A percentile compares a stretch with the other conserved stretches of the same genome.
Evolutionary conservation across 108 stramenopile genomes (phyloP).

Genomic region (Fragilaria crotonensis): DNA sequence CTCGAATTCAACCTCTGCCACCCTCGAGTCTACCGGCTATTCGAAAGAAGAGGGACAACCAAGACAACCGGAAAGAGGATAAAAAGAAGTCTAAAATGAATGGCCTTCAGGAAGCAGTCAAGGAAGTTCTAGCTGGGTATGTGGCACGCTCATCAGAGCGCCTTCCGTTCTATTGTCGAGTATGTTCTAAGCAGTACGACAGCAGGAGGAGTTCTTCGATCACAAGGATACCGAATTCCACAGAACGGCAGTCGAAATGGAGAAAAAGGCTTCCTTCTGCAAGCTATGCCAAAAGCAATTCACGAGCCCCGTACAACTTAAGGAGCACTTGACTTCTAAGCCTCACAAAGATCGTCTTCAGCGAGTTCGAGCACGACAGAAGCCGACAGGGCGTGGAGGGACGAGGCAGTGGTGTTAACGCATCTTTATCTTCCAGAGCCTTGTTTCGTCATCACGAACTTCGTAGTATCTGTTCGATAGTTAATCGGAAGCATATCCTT

Average conservation of each 20-base stretch:
- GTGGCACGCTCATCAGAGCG: slow-evolving; percentile 64
- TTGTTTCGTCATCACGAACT: slow-evolving; percentile 73
- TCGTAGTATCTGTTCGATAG: slow-evolving; percentile 66
- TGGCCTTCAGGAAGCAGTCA: slow-evolving; percentile 64
- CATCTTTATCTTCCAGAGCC: too few species aligned
- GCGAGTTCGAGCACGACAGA: not conserved
- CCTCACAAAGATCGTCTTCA: slow-evolving; percentile 69
- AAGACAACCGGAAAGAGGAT: slow-evolving; percentile 14
- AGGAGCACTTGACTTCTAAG: slow-evolving; percentile 73
- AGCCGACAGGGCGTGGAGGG: too few species aligned
- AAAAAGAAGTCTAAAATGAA: slow-evolving; percentile 14
- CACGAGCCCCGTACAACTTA: slow-evolving; percentile 81
- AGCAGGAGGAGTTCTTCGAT: slow-evolving; percentile 50
- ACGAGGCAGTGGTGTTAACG: too few species aligned
- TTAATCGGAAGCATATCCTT: slow-evolving; percentile 81
- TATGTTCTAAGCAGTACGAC: slow-evolving; percentile 68
- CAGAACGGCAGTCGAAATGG: slow-evolving; percentile 54
- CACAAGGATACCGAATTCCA: slow-evolving; percentile 74
- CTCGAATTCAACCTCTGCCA: slow-evolving; percentile 61
- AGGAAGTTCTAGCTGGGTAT: slow-evolving; percentile 73
- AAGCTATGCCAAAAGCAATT: slow-evolving; percentile 83
- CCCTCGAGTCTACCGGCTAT: slow-evolving; percentile 28
- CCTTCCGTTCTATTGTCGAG: slow-evolving; percentile 84
- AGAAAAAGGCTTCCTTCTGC: slow-evolving; percentile 74
- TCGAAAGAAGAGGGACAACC: slow-evolving; percentile 10